These are phyloP conservation scores for Candida peoriensis DNA, from an alignment of 805 yeast genomes.

Conservation along the genomic window DNA sequence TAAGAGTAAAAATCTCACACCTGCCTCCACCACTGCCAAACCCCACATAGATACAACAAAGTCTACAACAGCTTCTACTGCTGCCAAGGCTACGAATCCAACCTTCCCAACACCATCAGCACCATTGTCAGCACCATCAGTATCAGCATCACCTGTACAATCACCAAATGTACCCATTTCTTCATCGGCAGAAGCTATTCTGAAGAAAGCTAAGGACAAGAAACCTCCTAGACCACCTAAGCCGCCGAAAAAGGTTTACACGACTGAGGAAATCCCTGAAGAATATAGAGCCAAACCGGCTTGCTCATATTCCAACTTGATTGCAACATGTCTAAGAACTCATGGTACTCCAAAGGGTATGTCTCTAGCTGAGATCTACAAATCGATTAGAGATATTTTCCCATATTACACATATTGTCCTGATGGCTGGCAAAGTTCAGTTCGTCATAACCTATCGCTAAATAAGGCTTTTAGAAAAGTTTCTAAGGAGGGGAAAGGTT, in stretches of 20 bases:
- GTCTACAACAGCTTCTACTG: not conserved
- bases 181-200: too few species aligned
- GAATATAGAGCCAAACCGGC: constrained; percentile 83
- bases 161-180: too few species aligned
- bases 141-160: too few species aligned
- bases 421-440: constrained; percentile 96
- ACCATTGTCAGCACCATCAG: constrained; percentile 27
- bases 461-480: constrained; percentile 82
- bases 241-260: constrained; percentile 58
- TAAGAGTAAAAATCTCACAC: too few species aligned
- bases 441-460: constrained; percentile 81
- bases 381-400: constrained; percentile 78
- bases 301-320: constrained; percentile 72
- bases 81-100: too few species aligned
- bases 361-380: constrained; percentile 79
- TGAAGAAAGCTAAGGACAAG: constrained; percentile 37
- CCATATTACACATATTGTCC: constrained; percentile 93
- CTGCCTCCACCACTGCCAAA: too few species aligned
- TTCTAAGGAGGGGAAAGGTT: constrained; percentile 86
- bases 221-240: constrained; percentile 47
- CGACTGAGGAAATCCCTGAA: constrained; percentile 82
- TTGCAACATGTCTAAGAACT: constrained; percentile 71
- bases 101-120: too few species aligned
- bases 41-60: not conserved
- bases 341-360: constrained; percentile 66